Percentiles rank a stretch among this genome's conserved stretches.
Evolutionary conservation across 2,329 filamentous ascomycete species (phyloP).

Genomic region (Hymenoscyphus albidus): DNA sequence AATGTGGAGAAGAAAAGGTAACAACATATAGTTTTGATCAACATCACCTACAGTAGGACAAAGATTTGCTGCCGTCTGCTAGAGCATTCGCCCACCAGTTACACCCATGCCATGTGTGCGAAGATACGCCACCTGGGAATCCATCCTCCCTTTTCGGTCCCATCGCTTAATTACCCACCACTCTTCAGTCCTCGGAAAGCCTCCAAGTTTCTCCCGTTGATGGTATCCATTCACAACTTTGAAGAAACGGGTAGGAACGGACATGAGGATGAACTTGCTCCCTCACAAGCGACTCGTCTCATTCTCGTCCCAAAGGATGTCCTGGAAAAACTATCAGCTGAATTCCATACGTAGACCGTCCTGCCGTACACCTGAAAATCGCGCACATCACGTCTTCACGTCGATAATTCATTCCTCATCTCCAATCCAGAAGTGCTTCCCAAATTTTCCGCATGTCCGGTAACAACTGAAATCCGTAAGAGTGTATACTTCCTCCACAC

Average conservation of each 20-base stretch:
- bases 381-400: conserved; percentile 3
- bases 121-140: background rate
- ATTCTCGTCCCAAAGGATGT: background rate
- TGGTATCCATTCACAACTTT: background rate
- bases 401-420: conserved; percentile 1
- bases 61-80: background rate
- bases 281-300: background rate
- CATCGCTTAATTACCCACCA: conserved; percentile 6
- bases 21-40: background rate
- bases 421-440: conserved; percentile 9
- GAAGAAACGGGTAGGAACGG: background rate
- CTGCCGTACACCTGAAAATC: background rate
- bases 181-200: conserved; percentile 1
- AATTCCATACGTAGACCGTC: background rate
- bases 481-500: background rate
- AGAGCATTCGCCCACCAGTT: background rate
- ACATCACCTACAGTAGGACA: background rate
- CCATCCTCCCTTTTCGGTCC: background rate
- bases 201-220: conserved; percentile 1
- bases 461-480: conserved; percentile 13
- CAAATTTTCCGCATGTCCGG: conserved; percentile 11
- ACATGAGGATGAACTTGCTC: background rate
- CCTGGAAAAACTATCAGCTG: background rate
- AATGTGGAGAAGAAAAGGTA: background rate
- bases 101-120: background rate